Base-by-base conservation (phyloP, 768 basidiomycete species). In the Rubroboletus pulcherrimus region DNA sequence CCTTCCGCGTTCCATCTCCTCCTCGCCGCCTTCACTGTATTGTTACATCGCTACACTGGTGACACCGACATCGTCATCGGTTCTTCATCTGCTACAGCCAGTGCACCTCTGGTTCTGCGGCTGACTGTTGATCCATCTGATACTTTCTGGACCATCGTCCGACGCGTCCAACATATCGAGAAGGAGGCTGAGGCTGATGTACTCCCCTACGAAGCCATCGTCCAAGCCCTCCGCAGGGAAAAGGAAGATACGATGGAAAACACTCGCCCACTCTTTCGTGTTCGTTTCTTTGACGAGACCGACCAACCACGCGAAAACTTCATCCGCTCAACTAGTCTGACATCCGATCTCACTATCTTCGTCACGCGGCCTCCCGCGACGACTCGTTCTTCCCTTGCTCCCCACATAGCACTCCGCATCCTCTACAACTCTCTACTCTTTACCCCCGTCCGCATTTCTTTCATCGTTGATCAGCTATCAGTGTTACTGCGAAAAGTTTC, bases 351-450 rank as follows among this genome's bases (percentile, higher is more conserved):
- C 57, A 97, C 94, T 17, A 75, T 98, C 61, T 95, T 93, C 71
- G 83, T 98, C 42, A 88, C 86, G 7, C 79, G 86, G 14, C 83
- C 87, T 5, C 81, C 85, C 3, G 75, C 83, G 26, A 82, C 86
- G 0, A 81, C 83, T 11, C 85, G 89, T 54, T 78, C 81, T 42
- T 81, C 90, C 21, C 71, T 96, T 59, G 81, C 88, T 7, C 87
- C 92, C 14, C 78, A 74, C 39, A 84, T 97, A 50, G 83, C 88
- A 10, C 80, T 98, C 45, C 86, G 90, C 34, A 81, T 97, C 47
- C 75, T 93, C 26, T 98, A 97, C 80, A 99, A 99, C 75, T 94
- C 96, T 17, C 80, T 98, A 24, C 79, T 98, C 21, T 99, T 98
- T 74, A 89, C 89, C 5, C 76, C 85, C 14, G 68, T 79, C 1